Conservation (phyloP, 73 alveolate genomes). For the Durusdinium trenchii region DNA sequence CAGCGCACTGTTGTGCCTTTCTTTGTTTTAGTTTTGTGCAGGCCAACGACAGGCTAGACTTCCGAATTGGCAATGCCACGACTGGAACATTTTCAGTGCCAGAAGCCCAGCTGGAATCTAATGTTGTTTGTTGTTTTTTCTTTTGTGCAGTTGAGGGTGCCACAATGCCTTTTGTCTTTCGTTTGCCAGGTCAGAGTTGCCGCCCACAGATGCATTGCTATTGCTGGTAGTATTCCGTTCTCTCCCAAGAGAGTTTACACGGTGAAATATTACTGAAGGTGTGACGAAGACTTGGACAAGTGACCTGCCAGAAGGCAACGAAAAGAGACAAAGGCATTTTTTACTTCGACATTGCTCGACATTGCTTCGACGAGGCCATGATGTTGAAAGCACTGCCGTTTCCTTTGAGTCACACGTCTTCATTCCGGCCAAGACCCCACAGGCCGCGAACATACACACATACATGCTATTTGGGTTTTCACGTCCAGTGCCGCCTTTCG, state of each 20-base stretch:
- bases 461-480: too few relatives aligned
- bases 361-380: conserved; percentile 28
- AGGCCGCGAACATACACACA: background rate
- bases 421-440: conserved; percentile 3
- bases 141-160: background rate
- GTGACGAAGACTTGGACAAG: background rate
- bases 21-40: background rate
- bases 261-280: background rate
- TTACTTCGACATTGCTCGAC: background rate
- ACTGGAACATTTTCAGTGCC: conserved; percentile 66
- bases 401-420: conserved; percentile 83
- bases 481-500: too few relatives aligned
- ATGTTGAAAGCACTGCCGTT: conserved; percentile 79
- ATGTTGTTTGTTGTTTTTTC: background rate
- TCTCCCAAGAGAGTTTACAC: background rate
- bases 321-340: background rate
- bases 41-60: conserved; percentile 75
- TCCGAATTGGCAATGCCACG: conserved; percentile 69
- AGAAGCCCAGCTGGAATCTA: background rate
- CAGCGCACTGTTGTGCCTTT: too few relatives aligned
- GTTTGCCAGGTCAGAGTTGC: conserved; percentile 56
- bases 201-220: conserved; percentile 14
- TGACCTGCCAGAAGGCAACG: background rate
- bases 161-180: background rate
- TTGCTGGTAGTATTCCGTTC: conserved; percentile 67